Conservation (phyloP, 1,139 yeast species). For the Scheffersomyces illinoinensis region DNA sequence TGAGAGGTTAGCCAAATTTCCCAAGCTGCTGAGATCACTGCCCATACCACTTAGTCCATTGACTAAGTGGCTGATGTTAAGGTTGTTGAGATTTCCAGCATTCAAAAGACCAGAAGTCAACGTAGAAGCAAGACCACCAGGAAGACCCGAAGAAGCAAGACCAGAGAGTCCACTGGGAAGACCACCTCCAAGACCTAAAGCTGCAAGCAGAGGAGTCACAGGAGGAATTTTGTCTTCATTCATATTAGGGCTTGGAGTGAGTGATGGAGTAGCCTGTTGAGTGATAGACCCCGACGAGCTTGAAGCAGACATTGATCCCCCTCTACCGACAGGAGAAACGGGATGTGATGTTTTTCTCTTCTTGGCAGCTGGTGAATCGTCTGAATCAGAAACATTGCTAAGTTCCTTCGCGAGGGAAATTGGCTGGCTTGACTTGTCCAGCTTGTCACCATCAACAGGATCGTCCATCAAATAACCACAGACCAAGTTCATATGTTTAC, state of each 20-base stretch:
- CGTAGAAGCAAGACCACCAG: conserved; percentile 1
- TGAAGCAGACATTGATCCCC: neutral
- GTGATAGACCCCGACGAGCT: conserved; percentile 6
- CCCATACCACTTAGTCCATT: conserved; percentile 40
- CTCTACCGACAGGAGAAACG: neutral
- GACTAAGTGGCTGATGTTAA: conserved; percentile 47
- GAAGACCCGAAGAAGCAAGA: neutral
- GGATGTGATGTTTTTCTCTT: conserved; percentile 5
- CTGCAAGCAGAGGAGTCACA: neutral
- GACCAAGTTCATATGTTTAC: conserved; percentile 71
- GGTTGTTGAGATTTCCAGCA: conserved; percentile 48
- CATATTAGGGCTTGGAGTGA: conserved; percentile 13
- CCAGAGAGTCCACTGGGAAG: conserved; percentile 3
- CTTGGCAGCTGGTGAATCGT: conserved; percentile 3
- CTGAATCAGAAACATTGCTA: neutral
- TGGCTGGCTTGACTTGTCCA: neutral
- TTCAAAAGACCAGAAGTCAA: conserved; percentile 22
- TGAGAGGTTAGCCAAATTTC: conserved; percentile 41
- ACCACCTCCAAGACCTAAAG: neutral
- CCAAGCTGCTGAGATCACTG: conserved; percentile 36
- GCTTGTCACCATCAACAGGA: conserved; percentile 19
- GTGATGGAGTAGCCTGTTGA: conserved; percentile 14
- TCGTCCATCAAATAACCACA: conserved; percentile 53
- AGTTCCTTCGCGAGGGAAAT: neutral
- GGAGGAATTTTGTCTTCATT: neutral